These are phyloP conservation scores for Laetiporus sulphureus DNA, from an alignment of 1,284 basidiomycete genomes.

Conservation along the genomic window DNA sequence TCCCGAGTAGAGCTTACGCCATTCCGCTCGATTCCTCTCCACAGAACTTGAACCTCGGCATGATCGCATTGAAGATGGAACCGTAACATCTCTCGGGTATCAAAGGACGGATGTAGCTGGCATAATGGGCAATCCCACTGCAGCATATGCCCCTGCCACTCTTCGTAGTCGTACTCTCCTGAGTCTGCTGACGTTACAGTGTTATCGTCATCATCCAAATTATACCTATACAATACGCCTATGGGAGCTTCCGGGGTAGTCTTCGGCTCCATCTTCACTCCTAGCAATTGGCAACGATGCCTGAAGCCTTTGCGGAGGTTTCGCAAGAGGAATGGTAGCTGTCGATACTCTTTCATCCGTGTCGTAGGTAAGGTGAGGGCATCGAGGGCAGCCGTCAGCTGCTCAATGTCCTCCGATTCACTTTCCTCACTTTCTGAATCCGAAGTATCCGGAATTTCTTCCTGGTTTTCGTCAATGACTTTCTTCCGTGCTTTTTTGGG, in stretches of 20 bases:
- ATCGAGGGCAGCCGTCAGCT: slow-evolving; percentile 27
- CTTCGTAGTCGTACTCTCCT: slow-evolving; percentile 10
- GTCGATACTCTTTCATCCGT: slow-evolving; percentile 10
- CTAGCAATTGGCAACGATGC: slow-evolving; percentile 5
- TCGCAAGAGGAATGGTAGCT: slow-evolving; percentile 47
- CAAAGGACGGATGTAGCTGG: slow-evolving; percentile 41
- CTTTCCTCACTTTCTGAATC: too few relatives aligned
- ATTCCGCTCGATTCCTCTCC: slow-evolving; percentile 28
- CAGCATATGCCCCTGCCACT: slow-evolving; percentile 14
- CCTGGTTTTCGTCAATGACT: too few relatives aligned
- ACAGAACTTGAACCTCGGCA: slow-evolving; percentile 33
- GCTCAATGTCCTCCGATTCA: slow-evolving; percentile 20
- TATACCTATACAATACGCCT: slow-evolving; percentile 26
- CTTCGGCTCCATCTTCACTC: slow-evolving; percentile 11
- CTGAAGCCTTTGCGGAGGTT: slow-evolving; percentile 36
- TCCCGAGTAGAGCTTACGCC: not conserved
- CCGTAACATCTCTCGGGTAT: slow-evolving; percentile 40
- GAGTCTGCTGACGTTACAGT: slow-evolving; percentile 2
- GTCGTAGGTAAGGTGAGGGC: slow-evolving; percentile 24
- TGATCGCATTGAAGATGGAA: slow-evolving; percentile 56
- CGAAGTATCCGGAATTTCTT: too few relatives aligned
- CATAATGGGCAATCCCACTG: slow-evolving; percentile 61
- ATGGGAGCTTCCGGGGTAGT: slow-evolving; percentile 16
- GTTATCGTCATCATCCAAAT: slow-evolving; percentile 5
- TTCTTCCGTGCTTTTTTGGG: too few relatives aligned